Evolutionary conservation across 2,329 filamentous ascomycete species (phyloP), one percentile per base, ranked within the genome.

Genomic region (Xylariaceae sp.): DNA sequence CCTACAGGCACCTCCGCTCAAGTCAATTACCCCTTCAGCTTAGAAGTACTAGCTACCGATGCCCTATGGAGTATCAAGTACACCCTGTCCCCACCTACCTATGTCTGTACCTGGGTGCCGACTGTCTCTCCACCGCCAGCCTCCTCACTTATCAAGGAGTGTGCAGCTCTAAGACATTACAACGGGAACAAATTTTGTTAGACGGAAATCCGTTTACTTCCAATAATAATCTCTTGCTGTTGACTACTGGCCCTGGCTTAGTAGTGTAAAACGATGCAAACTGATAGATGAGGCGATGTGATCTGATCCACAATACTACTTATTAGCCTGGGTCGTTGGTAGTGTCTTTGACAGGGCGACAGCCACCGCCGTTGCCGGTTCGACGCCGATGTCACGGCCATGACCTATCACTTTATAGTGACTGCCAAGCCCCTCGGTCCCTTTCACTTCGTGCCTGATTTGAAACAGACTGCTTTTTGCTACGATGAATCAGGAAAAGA

Each of bases 331-430:
- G 57, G 37, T 57, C n/a, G 16, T 45, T 39, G 26, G 5, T 47
- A 61, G 61, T 62, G 57, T 57, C 57, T 67, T 64, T 67, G 65
- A 62, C 67, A 61, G 55, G 67, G 64, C 55, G 64, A 69, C 62
- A 45, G 33, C 20, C 20, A 21, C 39, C 24, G 35, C 40, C 26
- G 16, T 33, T 46, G 39, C 44, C 24, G 27, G 11, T 29, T 47
- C 20, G 21, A 35, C 21, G 13, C 24, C 15, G 4, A 13, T 35
- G 24, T 16, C 6, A 15, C 11, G n/a, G 27, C 24, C 18, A 33
- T 4, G 18, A 6, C 29, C n/a, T 20, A 44, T 23, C 32, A 32
- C 18, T 33, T 36, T 36, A 21, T 24, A 44, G 27, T 32, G 10
- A 23, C 21, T 20, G 43, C 49, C 37, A 56, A 55, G 50, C 41